Conservation (phyloP, 352 stramenopile genomes). For the Phytopythium ostracodes region DNA sequence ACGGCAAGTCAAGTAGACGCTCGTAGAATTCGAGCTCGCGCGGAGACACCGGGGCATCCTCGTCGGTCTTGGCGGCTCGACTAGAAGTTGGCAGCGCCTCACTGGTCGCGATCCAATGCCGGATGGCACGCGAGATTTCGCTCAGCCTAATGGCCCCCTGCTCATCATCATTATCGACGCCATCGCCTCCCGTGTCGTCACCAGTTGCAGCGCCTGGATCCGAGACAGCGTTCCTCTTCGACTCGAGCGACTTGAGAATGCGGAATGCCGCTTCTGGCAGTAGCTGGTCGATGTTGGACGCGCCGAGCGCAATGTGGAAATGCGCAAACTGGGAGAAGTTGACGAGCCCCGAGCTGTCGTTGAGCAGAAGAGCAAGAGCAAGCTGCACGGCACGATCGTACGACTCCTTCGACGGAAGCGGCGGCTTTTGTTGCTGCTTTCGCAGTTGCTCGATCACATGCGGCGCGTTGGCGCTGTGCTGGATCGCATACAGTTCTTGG, state of each 20-base stretch:
- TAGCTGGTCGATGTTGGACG: conserved; percentile 67
- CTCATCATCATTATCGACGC: conserved; percentile 4
- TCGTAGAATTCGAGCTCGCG: conserved; percentile 31
- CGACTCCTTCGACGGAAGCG: conserved; percentile 11
- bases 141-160: conserved; percentile 48
- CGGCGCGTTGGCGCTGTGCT: conserved; percentile 23
- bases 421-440: background rate
- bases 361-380: conserved; percentile 64
- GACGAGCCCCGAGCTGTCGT: conserved; percentile 64
- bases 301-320: conserved; percentile 78
- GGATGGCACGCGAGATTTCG: conserved; percentile 42
- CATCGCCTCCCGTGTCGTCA: conserved; percentile 1
- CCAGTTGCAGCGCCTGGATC: background rate
- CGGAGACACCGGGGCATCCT: conserved; percentile 11
- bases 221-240: conserved; percentile 10
- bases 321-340: conserved; percentile 89
- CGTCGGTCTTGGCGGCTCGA: background rate
- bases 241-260: conserved; percentile 49
- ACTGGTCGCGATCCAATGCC: conserved; percentile 28
- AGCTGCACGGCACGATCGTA: conserved; percentile 60
- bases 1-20: conserved; percentile 46
- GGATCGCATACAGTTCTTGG: conserved; percentile 24
- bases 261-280: conserved; percentile 76
- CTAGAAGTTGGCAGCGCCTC: background rate
- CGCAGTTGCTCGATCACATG: conserved; percentile 2